Conservation (phyloP, 805 yeast species). For the Saturnispora dispora region DNA sequence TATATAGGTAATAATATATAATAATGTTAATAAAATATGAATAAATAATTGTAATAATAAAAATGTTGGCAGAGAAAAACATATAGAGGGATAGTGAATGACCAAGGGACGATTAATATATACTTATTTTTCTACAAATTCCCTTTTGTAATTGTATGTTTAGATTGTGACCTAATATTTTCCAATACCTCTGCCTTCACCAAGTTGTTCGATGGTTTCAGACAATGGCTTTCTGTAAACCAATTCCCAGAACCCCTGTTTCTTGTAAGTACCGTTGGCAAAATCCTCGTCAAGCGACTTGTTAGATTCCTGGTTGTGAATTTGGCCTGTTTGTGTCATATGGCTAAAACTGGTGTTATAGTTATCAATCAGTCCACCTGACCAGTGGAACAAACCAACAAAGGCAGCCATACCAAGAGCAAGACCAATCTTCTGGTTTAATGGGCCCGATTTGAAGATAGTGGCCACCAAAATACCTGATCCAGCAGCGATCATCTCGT, state of each 20-base stretch:
- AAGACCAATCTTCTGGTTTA: conserved; percentile 36
- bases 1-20: not conserved
- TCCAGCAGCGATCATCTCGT: conserved; percentile 24
- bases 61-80: not conserved
- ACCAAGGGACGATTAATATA: not conserved
- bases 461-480: conserved; percentile 20
- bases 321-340: conserved; percentile 31
- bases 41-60: conserved; percentile 3
- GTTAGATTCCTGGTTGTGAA: conserved; percentile 31
- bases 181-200: conserved; percentile 54
- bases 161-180: conserved; percentile 15
- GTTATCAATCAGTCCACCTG: conserved; percentile 41
- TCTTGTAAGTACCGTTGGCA: conserved; percentile 26
- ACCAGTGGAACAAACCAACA: conserved; percentile 46
- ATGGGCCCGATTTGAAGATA: conserved; percentile 20
- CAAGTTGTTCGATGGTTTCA: conserved; percentile 68
- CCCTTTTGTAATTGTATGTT: not conserved
- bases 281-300: conserved; percentile 29
- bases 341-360: conserved; percentile 37
- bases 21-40: not conserved
- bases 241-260: conserved; percentile 70
- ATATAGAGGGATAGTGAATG: not conserved
- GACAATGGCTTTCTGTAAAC: conserved; percentile 74
- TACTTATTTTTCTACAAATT: not conserved
- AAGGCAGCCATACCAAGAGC: conserved; percentile 35